Base-by-base conservation (phyloP, 2,329 filamentous ascomycete genomes). In the Venturiaceae sp. region DNA sequence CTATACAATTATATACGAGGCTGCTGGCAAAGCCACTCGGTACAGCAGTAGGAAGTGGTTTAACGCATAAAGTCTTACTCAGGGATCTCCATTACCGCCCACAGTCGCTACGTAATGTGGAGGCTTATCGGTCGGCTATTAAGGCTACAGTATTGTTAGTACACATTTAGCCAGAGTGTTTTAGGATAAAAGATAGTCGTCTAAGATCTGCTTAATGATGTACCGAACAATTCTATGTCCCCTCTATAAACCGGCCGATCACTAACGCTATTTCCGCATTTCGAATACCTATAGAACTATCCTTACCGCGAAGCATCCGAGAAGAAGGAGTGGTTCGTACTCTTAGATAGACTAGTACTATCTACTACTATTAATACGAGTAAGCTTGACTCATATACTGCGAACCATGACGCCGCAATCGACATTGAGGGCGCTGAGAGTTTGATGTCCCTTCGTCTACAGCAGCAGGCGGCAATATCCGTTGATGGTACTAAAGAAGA, bases 401-500 rank as follows among this genome's bases (percentile, higher is more conserved):
- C 32, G 44, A 60, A 62, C 59, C 57, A 53, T 61, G 39, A 62
- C 59, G 60, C 59, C 47, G 59, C 37, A 58, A 62, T 60, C 56
- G 52, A 62, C 56, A 58, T 62, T 58, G 33, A 60, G 60, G 57
- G 53, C 54, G 60, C 61, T 62, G 32, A 61, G 61, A 61, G 60
- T 60, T 58, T 62, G 41, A 57, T 61, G 54, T 61, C 47, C 36
- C 60, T 61, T 61, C 58, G 56, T 33, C 58, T 62, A 37, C 52
- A 62, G 59, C 58, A 57, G 37, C 47, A 62, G 60, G 46, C 57
- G 28, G 53, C 60, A 46, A 52, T 58, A 60, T 61, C 61, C 34
- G 41, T 61, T 60, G 44, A 58, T 61, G 26, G 62, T 62, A 60
- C 57, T 55, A 33, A 61, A 61, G 60, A 62, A 62, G 61, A 62